Base-by-base conservation (phyloP, 208 protist genomes). In the Trypanosoma congolense region DNA sequence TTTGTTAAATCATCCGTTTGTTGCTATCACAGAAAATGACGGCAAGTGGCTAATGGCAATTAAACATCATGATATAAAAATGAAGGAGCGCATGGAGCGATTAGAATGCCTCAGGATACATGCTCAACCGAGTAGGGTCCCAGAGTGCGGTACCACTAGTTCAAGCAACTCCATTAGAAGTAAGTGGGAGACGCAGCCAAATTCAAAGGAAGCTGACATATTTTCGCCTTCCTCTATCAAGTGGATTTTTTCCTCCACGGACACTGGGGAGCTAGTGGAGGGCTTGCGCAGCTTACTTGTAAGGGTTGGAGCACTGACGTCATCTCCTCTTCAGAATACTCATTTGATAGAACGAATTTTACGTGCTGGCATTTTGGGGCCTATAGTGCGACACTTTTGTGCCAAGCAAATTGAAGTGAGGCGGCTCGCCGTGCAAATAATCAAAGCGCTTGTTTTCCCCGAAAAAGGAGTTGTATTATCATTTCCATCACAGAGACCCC, bases 1-100 rank as follows among this genome's bases (percentile, higher is more conserved):
- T 29, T 61, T 97, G 25, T 50, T 93, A 19, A 80, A 78, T 52
- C 87, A 96, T 64, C 80, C 81, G 10, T 96, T 96, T 75, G 87
- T 96, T 40, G 57, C 68, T 21, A 59, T 94, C 53, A 84, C 80
- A 1, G 50, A 75, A 44, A 77, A 71, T 24, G 92, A 95, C 56
- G 49, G 53, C 22, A 70, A 75, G 42, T 92, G 83, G 81, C 67
- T 76, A 45, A 65, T 61, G 26, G 49, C 65, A n/a, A 77, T 89
- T 30, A 80, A 78, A 56, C 56, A 85, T 45, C 74, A 90, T 58
- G 81, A 96, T 47, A 30, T 53, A 14, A 66, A 55, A 42, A 93
- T 93, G 81, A 92, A 90, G 29, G 60, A 83, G 21, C 69, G 86
- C 2, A 82, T 96, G 70, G 75, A 87, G 42, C 43, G 74, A 28